Evolutionary conservation across 495 filamentous ascomycete species (phyloP).

Genomic region (Penicillium robsamsonii): DNA sequence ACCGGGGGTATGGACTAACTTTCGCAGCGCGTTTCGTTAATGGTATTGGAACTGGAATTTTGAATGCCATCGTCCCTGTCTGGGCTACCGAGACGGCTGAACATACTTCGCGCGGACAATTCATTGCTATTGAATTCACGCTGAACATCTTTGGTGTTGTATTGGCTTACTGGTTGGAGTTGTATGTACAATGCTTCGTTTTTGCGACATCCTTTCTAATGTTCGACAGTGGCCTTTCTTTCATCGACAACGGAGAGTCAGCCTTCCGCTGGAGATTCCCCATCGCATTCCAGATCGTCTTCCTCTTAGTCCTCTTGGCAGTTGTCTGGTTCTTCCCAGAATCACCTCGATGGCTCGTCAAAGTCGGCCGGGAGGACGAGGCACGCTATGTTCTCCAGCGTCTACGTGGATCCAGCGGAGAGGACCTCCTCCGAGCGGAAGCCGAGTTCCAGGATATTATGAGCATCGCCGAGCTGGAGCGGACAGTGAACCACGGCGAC

Average conservation of each 20-base stretch:
- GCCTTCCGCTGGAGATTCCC: slow-evolving; percentile 66
- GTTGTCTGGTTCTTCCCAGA: slow-evolving; percentile 64
- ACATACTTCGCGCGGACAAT: slow-evolving; percentile 66
- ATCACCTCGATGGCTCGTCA: slow-evolving; percentile 63
- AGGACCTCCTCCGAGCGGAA: slow-evolving; percentile 54
- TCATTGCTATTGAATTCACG: slow-evolving; percentile 72
- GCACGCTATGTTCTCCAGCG: slow-evolving; percentile 60
- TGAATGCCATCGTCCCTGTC: slow-evolving; percentile 70
- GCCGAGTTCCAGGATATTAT: slow-evolving; percentile 63
- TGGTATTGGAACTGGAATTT: slow-evolving; percentile 69
- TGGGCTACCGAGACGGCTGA: slow-evolving; percentile 69
- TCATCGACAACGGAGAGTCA: slow-evolving; percentile 53
- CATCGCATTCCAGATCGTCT: slow-evolving; percentile 69
- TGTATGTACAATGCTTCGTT: slow-evolving; percentile 36
- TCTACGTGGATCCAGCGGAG: slow-evolving; percentile 57
- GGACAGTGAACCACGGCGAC: slow-evolving; percentile 47
- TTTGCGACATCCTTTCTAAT: slow-evolving; percentile 11
- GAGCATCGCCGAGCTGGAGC: slow-evolving; percentile 56
- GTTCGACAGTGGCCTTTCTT: slow-evolving; percentile 50
- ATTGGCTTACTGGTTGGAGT: slow-evolving; percentile 72
- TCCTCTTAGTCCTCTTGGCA: slow-evolving; percentile 49
- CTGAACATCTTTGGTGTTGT: slow-evolving; percentile 74
- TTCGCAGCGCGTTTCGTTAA: slow-evolving; percentile 60
- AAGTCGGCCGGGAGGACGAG: slow-evolving; percentile 60
- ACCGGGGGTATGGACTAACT: slow-evolving; percentile 1